These are phyloP conservation scores for Solanum pennellii DNA, from an alignment of 257 asterid species.

Conservation along the genomic window DNA sequence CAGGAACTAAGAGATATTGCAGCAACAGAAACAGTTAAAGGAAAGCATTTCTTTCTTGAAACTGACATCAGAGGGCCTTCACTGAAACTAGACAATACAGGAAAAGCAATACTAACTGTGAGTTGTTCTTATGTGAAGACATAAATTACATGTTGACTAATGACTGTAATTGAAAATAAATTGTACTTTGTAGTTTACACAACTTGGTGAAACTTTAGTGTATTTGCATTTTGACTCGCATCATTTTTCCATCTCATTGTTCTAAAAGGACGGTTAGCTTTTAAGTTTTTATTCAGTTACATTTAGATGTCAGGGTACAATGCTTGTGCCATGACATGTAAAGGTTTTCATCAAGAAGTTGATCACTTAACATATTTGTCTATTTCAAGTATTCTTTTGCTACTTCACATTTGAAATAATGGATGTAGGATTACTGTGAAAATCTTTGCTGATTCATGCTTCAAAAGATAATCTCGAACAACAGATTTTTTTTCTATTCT, in stretches of 20 bases:
- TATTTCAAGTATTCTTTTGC: not conserved
- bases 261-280: not conserved
- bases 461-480: not conserved
- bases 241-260: not conserved
- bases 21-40: constrained; percentile 52
- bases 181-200: not conserved
- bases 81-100: constrained; percentile 81
- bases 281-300: not conserved
- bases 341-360: not conserved
- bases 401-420: not conserved
- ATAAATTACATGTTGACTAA: not conserved
- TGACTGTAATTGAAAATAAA: not conserved
- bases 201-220: not conserved
- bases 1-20: constrained; percentile 76
- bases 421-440: not conserved
- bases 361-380: not conserved
- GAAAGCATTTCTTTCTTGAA: constrained; percentile 82
- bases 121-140: constrained; percentile 14
- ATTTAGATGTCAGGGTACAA: not conserved
- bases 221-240: not conserved
- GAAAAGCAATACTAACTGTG: constrained; percentile 82
- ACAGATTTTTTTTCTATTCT: not conserved
- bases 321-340: not conserved
- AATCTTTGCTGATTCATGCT: not conserved
- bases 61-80: constrained; percentile 85